These are phyloP conservation scores for Fraxinus albicans DNA, from an alignment of 305 asterid genomes.

Conservation along the genomic window DNA sequence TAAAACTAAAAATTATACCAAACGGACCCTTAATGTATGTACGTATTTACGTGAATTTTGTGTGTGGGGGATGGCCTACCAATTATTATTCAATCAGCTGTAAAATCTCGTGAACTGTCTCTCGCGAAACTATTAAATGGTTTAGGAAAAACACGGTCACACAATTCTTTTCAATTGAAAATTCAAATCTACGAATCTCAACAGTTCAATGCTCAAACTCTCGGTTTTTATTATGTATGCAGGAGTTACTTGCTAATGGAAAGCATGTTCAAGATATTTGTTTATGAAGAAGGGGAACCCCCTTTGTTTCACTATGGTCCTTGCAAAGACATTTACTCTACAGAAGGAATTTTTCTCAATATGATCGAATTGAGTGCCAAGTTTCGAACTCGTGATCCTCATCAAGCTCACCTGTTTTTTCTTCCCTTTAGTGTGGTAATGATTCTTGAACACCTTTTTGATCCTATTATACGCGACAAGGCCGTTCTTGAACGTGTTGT, in stretches of 20 bases:
- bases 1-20: too few species aligned
- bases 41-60: too few species aligned
- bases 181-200: not conserved
- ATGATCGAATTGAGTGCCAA: conserved; percentile 39
- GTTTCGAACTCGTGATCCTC: conserved; percentile 47
- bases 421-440: conserved; percentile 67
- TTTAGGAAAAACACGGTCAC: not conserved
- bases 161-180: not conserved
- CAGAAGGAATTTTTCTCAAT: conserved; percentile 58
- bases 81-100: not conserved
- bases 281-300: conserved; percentile 73
- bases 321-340: conserved; percentile 51
- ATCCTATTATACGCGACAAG: conserved; percentile 54
- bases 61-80: not conserved
- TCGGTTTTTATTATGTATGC: conserved; percentile 3
- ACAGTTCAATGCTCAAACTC: not conserved
- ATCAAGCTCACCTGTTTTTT: conserved; percentile 57
- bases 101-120: not conserved
- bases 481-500: conserved; percentile 52
- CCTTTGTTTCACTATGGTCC: conserved; percentile 71
- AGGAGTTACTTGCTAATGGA: conserved; percentile 74
- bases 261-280: conserved; percentile 48
- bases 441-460: conserved; percentile 53
- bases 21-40: too few species aligned
- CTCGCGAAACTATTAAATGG: not conserved